Evolutionary conservation across 2,329 filamentous ascomycete genomes (phyloP).

Genomic region (Penicillium decumbens): DNA sequence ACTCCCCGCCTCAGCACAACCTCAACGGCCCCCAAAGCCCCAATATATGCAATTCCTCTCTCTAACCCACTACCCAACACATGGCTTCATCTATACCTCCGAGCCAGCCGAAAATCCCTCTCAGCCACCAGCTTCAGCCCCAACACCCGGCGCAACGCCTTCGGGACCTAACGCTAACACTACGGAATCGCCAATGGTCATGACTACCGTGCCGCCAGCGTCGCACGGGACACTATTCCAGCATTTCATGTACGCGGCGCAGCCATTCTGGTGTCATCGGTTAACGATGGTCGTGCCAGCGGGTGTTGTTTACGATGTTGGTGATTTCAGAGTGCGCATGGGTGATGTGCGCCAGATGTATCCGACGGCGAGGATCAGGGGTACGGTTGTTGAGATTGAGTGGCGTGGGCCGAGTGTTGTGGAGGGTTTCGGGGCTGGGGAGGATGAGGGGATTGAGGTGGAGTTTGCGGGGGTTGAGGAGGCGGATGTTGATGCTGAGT

Average conservation of each 20-base stretch:
- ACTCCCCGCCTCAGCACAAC: constrained; percentile 22
- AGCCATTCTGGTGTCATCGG: constrained; percentile 42
- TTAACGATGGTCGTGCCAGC: constrained; percentile 35
- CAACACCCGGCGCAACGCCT: background rate
- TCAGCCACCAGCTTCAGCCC: constrained; percentile 9
- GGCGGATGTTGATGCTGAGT: constrained; percentile 38
- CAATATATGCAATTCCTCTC: constrained; percentile 44
- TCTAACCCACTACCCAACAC: constrained; percentile 37
- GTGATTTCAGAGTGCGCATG: constrained; percentile 41
- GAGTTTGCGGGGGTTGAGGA: constrained; percentile 34
- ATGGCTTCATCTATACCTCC: constrained; percentile 42
- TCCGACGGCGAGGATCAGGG: constrained; percentile 36
- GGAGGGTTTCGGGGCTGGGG: constrained; percentile 11
- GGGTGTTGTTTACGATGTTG: constrained; percentile 41
- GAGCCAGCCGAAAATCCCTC: constrained; percentile 19
- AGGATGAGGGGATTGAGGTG: constrained; percentile 19
- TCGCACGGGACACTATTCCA: constrained; percentile 36
- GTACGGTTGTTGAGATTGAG: constrained; percentile 44
- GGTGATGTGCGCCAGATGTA: constrained; percentile 43
- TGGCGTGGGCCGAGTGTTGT: constrained; percentile 39
- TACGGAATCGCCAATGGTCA: constrained; percentile 28
- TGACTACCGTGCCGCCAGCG: constrained; percentile 37
- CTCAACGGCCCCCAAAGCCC: constrained; percentile 26
- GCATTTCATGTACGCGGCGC: constrained; percentile 40
- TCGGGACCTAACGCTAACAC: background rate